These are phyloP conservation scores for Cytospora mali DNA, from an alignment of 2,329 filamentous ascomycete genomes.

Conservation along the genomic window DNA sequence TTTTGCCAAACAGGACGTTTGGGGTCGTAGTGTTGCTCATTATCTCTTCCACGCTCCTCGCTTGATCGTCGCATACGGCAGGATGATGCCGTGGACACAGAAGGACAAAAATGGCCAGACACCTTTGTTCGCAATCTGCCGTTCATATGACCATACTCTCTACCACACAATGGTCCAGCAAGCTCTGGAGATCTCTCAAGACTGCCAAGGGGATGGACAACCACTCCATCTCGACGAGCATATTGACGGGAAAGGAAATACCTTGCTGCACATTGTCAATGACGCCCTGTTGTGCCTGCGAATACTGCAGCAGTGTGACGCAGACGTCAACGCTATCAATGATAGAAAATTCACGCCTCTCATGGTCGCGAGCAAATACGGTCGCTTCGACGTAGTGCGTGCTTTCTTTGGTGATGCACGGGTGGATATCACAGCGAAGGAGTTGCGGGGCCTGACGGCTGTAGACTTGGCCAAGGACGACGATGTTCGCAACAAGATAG, in stretches of 20 bases:
- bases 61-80: slow-evolving; percentile 76
- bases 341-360: slow-evolving; percentile 93
- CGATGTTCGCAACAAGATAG: slow-evolving; percentile 93
- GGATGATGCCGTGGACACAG: slow-evolving; percentile 81
- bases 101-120: slow-evolving; percentile 97
- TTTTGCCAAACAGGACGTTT: slow-evolving; percentile 73
- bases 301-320: slow-evolving; percentile 82
- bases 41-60: slow-evolving; percentile 91
- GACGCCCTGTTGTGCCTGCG: slow-evolving; percentile 75
- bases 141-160: slow-evolving; percentile 89
- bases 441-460: slow-evolving; percentile 85
- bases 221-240: slow-evolving; percentile 92
- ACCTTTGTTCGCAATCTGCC: slow-evolving; percentile 91
- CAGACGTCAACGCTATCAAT: slow-evolving; percentile 94
- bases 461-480: slow-evolving; percentile 98
- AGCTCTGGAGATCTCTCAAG: slow-evolving; percentile 73
- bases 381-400: slow-evolving; percentile 88
- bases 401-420: slow-evolving; percentile 84
- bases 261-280: slow-evolving; percentile 91
- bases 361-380: slow-evolving; percentile 99
- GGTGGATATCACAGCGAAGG: slow-evolving; percentile 82
- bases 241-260: slow-evolving; percentile 90
- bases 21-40: slow-evolving; percentile 89
- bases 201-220: slow-evolving; percentile 73
- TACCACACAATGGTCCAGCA: slow-evolving; percentile 87